Percentiles rank a stretch among this genome's conserved stretches.
phyloP scores from a whole-genome alignment of 2,329 filamentous ascomycete genomes.

The Cladosporium sp. region DNA sequence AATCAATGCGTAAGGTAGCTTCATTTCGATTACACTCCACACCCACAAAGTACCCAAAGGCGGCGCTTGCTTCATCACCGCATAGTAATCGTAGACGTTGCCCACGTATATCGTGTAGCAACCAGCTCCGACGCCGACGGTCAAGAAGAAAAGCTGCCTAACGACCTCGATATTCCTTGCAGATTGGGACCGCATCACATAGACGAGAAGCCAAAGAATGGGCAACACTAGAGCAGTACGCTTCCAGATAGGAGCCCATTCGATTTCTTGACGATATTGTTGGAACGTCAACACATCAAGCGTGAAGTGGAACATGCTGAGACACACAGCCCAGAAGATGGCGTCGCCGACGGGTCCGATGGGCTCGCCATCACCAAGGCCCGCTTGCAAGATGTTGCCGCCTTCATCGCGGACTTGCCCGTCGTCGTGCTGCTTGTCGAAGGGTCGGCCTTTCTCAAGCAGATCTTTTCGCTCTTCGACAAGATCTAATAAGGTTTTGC shows the following conservation, averaged over 20 bases:
- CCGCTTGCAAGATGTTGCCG: conserved; percentile 34
- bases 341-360: conserved; percentile 46
- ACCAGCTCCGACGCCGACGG: conserved; percentile 58
- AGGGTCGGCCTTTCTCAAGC: conserved; percentile 48
- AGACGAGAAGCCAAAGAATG: conserved; percentile 42
- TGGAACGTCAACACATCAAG: conserved; percentile 75
- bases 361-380: conserved; percentile 36
- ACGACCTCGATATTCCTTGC: conserved; percentile 41
- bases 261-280: conserved; percentile 67
- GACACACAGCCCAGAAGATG: conserved; percentile 50
- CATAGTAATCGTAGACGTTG: conserved; percentile 75
- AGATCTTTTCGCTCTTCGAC: conserved; percentile 57
- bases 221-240: conserved; percentile 48
- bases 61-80: conserved; percentile 89
- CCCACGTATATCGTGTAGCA: conserved; percentile 78
- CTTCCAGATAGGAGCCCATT: conserved; percentile 53
- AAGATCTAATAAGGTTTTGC: conserved; percentile 69
- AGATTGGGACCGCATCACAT: conserved; percentile 39
- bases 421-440: conserved; percentile 38
- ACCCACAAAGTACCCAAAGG: conserved; percentile 86
- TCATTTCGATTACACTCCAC: conserved; percentile 84
- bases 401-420: conserved; percentile 28
- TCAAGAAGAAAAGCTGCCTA: conserved; percentile 58
- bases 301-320: conserved; percentile 71
- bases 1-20: conserved; percentile 7